These are phyloP conservation scores for Brassica hybrid DNA, from an alignment of 441 rosid genomes.

Conservation along the genomic window DNA sequence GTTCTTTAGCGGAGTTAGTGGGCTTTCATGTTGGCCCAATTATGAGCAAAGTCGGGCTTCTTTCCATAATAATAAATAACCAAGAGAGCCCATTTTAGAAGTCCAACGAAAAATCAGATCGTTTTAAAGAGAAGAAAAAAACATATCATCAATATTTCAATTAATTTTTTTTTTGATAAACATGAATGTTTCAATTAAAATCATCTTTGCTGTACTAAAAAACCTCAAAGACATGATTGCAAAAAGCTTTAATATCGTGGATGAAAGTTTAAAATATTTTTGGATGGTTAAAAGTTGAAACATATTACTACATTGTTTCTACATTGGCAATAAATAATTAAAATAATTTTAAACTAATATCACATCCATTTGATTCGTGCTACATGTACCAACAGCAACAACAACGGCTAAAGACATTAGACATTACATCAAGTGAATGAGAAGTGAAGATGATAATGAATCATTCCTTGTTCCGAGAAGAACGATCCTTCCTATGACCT, in stretches of 20 bases:
- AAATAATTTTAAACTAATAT: neutral
- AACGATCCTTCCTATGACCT: slow-evolving; percentile 81
- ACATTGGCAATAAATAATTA: neutral
- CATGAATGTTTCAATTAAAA: too few relatives aligned
- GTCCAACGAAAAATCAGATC: too few relatives aligned
- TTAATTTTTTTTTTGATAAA: too few relatives aligned
- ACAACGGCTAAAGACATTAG: neutral
- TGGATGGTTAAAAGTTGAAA: neutral
- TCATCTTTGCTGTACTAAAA: too few relatives aligned
- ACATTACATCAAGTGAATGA: slow-evolving; percentile 2
- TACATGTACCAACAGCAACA: slow-evolving; percentile 15
- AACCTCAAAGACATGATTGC: neutral
- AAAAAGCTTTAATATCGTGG: neutral
- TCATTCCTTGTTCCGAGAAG: slow-evolving; percentile 82
- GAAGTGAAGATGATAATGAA: neutral
- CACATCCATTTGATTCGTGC: neutral
- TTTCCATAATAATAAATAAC: neutral
- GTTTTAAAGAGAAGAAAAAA: too few relatives aligned
- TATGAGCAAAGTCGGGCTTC: neutral
- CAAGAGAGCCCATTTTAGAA: neutral
- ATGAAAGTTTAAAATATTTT: neutral
- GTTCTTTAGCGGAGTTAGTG: neutral
- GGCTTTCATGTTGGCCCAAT: slow-evolving; percentile 22
- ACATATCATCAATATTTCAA: too few relatives aligned
- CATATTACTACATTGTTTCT: neutral